Conservation (phyloP, 176 grass and related monocot species). For the Eremochloa ophiuroides region DNA sequence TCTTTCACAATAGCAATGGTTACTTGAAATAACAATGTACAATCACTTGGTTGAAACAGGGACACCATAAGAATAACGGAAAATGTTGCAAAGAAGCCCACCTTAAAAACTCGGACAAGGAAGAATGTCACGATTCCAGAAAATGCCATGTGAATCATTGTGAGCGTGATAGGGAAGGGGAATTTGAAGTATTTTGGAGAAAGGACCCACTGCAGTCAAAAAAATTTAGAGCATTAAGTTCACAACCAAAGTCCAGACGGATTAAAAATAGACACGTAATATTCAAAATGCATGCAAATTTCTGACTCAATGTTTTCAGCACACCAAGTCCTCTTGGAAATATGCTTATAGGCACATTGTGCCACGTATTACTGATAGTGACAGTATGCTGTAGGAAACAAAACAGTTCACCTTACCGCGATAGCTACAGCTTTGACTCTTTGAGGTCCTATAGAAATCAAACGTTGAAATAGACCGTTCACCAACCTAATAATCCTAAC, state of each 20-base stretch:
- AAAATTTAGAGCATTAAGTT: not conserved
- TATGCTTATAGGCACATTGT: not conserved
- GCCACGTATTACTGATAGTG: not conserved
- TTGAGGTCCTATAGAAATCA: not conserved
- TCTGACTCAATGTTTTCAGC: not conserved
- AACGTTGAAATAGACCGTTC: not conserved
- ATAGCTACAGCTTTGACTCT: not conserved
- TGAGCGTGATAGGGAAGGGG: constrained; percentile 94
- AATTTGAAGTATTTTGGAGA: constrained; percentile 99
- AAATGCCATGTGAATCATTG: constrained; percentile 99
- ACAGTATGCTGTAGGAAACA: not conserved
- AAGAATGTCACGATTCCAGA: constrained; percentile 80
- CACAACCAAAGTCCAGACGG: not conserved
- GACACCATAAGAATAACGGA: not conserved
- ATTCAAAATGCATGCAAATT: not conserved
- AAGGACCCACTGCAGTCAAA: constrained; percentile 80
- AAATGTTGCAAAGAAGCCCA: constrained; percentile 40
- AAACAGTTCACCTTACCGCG: not conserved
- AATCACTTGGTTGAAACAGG: constrained; percentile 5
- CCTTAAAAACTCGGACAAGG: constrained; percentile 98
- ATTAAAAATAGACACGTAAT: not conserved
- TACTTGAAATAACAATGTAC: not conserved
- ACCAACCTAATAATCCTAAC: constrained; percentile 6
- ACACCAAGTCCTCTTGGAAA: not conserved
- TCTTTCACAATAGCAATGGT: constrained; percentile 7